Evolutionary conservation across 306 rosid genomes (phyloP).

Genomic region (Gillenia trifoliata): DNA sequence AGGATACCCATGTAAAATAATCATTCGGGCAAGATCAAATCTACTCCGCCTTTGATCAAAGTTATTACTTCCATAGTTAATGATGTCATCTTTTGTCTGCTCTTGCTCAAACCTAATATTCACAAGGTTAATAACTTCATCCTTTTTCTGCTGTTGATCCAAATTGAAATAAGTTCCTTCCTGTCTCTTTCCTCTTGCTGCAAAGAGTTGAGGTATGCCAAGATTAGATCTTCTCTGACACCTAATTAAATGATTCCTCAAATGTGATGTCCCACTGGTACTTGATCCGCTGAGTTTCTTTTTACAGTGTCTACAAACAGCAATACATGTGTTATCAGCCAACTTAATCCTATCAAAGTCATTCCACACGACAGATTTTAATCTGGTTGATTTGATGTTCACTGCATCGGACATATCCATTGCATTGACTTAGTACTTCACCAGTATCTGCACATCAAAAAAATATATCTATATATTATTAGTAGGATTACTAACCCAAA

Average conservation of each 20-base stretch:
- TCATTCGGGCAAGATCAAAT: conserved; percentile 97
- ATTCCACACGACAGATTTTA: conserved; percentile 97
- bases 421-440: conserved; percentile 39
- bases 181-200: conserved; percentile 86
- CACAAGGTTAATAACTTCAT: conserved; percentile 68
- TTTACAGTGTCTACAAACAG: conserved; percentile 93
- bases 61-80: conserved; percentile 44
- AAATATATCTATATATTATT: not conserved
- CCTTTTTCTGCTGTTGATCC: conserved; percentile 75
- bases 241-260: conserved; percentile 91
- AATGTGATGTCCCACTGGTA: conserved; percentile 97
- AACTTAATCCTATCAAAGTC: conserved; percentile 95
- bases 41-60: conserved; percentile 89
- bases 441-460: conserved; percentile 28
- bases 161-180: conserved; percentile 53
- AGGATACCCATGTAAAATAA: conserved; percentile 92
- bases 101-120: conserved; percentile 88
- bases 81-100: conserved; percentile 61
- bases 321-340: conserved; percentile 73
- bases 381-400: conserved; percentile 75
- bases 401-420: conserved; percentile 97
- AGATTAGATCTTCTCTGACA: conserved; percentile 81
- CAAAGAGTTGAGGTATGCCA: conserved; percentile 55
- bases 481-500: not conserved
- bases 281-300: conserved; percentile 99